Base-by-base conservation (phyloP, 2,329 filamentous ascomycete species). In the Ceratocystis ficicola region DNA sequence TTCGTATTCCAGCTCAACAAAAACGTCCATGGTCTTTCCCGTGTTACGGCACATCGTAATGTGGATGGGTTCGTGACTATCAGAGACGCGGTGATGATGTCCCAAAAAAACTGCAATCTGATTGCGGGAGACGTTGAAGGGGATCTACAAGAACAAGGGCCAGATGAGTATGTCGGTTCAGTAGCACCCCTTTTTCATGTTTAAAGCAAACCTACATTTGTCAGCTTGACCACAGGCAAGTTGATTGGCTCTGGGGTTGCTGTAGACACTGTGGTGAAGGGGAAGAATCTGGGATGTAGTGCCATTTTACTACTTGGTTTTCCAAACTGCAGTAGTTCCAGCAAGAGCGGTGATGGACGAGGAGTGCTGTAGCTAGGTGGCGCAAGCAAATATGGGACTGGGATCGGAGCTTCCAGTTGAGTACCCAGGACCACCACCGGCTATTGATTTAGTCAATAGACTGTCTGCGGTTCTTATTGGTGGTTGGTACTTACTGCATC, bases 21-120 rank as follows among this genome's bases (percentile, higher is more conserved):
- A 86, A 3, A 79, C 81, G 68, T 86, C 83, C 72, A 83, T 79
- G 0, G 83, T 86, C 77, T 85, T 86, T 71, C 79, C 80, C 2
- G 81, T 82, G 25, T 80, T 77, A n/a, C 82, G 79, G 65, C 86
- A 83, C 83, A 86, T 85, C 69, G 85, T 83, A 69, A 86, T 84
- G 67, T 86, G 83, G 6, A 86, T 76, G 0, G 81, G 79, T 70
- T 84, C 83, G 5, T 81, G 76, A 1, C 71, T 72, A 67, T 85
- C 82, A 36, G 78, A 80, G 60, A 84, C 72, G 44, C 85, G 77
- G 66, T 77, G 79, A 25, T 81, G 84, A 62, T 81, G 79, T 2
- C 83, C 83, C 20, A 86, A 75, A 70, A 85, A 82, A 1, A 83
- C 82, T 64, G 83, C 76, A 20, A 86, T 74, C 71, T 86, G 83